Conservation (phyloP, 2,329 filamentous ascomycete species). For the Pseudogymnoascus sp. region DNA sequence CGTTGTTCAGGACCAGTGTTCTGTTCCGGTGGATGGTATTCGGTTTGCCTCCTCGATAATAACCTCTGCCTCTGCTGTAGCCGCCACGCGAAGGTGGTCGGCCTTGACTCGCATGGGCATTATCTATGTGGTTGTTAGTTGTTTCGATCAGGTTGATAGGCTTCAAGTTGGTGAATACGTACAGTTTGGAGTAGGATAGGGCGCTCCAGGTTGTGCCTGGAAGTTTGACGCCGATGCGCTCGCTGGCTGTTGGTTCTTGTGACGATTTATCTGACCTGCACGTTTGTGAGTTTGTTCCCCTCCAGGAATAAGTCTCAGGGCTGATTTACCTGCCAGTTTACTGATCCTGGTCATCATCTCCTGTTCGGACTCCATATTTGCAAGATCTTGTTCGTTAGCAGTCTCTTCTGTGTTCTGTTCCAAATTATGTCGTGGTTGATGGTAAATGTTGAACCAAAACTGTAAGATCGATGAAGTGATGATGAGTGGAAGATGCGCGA, state of each 20-base stretch:
- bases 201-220: slow-evolving; percentile 11
- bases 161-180: not conserved
- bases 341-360: slow-evolving; percentile 47
- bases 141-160: not conserved
- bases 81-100: slow-evolving; percentile 23
- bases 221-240: slow-evolving; percentile 35
- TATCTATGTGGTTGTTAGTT: slow-evolving; percentile 19
- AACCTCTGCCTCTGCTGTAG: slow-evolving; percentile 20
- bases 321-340: slow-evolving; percentile 43
- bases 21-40: slow-evolving; percentile 41
- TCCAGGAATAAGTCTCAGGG: slow-evolving; percentile 35
- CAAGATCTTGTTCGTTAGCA: not conserved
- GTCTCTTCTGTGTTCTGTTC: not conserved
- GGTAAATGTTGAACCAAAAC: not conserved
- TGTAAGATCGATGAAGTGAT: not conserved
- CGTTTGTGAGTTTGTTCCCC: slow-evolving; percentile 33
- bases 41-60: slow-evolving; percentile 30
- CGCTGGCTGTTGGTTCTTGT: slow-evolving; percentile 52
- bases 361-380: slow-evolving; percentile 41
- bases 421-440: not conserved
- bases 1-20: slow-evolving; percentile 56
- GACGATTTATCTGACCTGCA: slow-evolving; percentile 68
- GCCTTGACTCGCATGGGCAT: slow-evolving; percentile 18
- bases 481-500: not conserved
- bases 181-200: slow-evolving; percentile 7